Evolutionary conservation across 2,329 filamentous ascomycete species (phyloP).

Genomic region (Colletotrichum lindemuthianum): DNA sequence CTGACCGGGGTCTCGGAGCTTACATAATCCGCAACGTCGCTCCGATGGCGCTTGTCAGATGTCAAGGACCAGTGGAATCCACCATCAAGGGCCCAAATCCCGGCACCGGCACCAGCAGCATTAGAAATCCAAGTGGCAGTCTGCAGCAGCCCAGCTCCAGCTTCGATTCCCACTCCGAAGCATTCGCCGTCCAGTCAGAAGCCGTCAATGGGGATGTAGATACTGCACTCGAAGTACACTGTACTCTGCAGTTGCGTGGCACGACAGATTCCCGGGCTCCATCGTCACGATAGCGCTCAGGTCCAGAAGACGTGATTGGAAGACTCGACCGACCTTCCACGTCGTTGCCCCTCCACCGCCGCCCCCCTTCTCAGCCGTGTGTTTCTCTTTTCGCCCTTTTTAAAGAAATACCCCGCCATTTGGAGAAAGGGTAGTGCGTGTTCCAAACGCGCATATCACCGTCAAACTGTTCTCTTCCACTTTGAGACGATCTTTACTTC

Average conservation of each 20-base stretch:
- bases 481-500: conserved; percentile 75
- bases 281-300: conserved; percentile 24
- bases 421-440: conserved; percentile 32
- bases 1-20: conserved; percentile 10
- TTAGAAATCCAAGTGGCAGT: conserved; percentile 27
- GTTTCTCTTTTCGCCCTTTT: conserved; percentile 32
- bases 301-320: conserved; percentile 22
- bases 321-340: conserved; percentile 13
- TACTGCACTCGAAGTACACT: background rate
- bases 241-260: conserved; percentile 1
- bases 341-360: conserved; percentile 28
- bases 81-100: conserved; percentile 28
- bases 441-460: conserved; percentile 48
- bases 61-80: conserved; percentile 18
- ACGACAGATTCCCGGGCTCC: background rate
- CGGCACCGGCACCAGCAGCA: conserved; percentile 3
- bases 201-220: background rate
- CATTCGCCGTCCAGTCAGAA: conserved; percentile 27
- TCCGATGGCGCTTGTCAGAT: conserved; percentile 20
- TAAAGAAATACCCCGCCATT: conserved; percentile 33
- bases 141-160: conserved; percentile 1
- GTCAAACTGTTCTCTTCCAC: conserved; percentile 94
- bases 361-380: conserved; percentile 7
- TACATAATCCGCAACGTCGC: conserved; percentile 22
- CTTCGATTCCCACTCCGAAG: conserved; percentile 9